phyloP scores from a whole-genome alignment of 2,329 filamentous ascomycete genomes.

The Tolypocladium sp. region DNA sequence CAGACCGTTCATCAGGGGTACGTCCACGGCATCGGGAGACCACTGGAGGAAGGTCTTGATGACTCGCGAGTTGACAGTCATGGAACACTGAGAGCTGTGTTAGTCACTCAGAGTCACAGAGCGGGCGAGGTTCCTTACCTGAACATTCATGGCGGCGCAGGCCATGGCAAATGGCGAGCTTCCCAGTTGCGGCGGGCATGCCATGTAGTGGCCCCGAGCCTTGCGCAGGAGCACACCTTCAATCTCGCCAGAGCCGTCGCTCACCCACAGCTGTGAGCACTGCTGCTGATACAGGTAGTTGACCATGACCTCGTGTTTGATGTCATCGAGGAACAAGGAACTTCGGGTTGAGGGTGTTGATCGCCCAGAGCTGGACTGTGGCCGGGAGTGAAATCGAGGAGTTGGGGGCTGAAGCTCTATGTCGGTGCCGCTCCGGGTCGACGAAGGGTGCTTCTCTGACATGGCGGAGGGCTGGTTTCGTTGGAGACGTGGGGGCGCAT shows the following conservation, averaged over 20 bases:
- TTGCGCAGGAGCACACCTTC: conserved; percentile 69
- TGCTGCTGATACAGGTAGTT: conserved; percentile 77
- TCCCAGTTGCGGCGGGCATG: conserved; percentile 57
- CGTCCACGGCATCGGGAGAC: conserved; percentile 63
- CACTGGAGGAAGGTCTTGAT: conserved; percentile 70
- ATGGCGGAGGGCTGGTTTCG: conserved; percentile 14
- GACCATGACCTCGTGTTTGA: conserved; percentile 76
- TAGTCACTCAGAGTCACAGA: background rate
- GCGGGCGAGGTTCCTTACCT: conserved; percentile 34
- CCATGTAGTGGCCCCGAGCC: conserved; percentile 58
- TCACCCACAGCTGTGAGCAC: conserved; percentile 65
- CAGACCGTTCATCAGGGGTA: conserved; percentile 69
- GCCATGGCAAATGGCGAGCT: conserved; percentile 55
- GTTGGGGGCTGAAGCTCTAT: conserved; percentile 41
- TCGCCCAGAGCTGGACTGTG: conserved; percentile 33
- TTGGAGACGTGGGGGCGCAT: conserved; percentile 9
- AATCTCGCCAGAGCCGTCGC: conserved; percentile 55
- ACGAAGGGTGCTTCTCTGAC: conserved; percentile 27
- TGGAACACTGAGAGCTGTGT: conserved; percentile 47
- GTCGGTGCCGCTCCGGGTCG: conserved; percentile 23
- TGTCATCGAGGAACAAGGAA: conserved; percentile 56
- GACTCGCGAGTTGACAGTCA: conserved; percentile 73
- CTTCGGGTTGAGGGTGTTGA: conserved; percentile 33
- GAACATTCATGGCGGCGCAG: conserved; percentile 61
- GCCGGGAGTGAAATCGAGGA: conserved; percentile 20